Conservation (phyloP, 768 basidiomycete species). For the Pleurotus djamor region DNA sequence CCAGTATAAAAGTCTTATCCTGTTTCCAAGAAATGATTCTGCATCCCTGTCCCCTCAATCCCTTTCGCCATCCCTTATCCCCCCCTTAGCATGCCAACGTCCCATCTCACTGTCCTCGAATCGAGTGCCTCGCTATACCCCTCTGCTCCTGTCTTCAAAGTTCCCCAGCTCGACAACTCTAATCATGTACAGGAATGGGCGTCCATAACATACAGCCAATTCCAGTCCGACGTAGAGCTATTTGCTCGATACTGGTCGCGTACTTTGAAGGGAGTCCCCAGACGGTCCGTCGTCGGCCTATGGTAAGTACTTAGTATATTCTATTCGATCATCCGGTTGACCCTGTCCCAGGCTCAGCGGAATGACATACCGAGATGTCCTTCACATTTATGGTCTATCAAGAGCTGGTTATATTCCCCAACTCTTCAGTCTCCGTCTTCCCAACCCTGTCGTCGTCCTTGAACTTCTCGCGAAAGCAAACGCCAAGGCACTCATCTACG, state of each 20-base stretch:
- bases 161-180: slow-evolving; percentile 47
- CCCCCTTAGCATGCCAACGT: slow-evolving; percentile 29
- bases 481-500: slow-evolving; percentile 65
- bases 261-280: slow-evolving; percentile 43
- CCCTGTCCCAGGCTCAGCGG: slow-evolving; percentile 59
- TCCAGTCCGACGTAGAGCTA: slow-evolving; percentile 61
- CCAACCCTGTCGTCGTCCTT: slow-evolving; percentile 67
- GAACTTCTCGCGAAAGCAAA: slow-evolving; percentile 64
- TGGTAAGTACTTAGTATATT: slow-evolving; percentile 47
- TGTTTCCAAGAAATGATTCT: not conserved
- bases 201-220: slow-evolving; percentile 61
- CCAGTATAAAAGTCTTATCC: slow-evolving; percentile 16
- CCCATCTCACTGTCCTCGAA: slow-evolving; percentile 67
- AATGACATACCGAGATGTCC: slow-evolving; percentile 65
- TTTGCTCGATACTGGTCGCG: slow-evolving; percentile 65
- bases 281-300: slow-evolving; percentile 64
- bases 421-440: slow-evolving; percentile 74
- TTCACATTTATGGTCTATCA: slow-evolving; percentile 74
- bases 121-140: slow-evolving; percentile 49
- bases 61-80: not conserved
- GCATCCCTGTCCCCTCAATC: not conserved
- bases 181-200: slow-evolving; percentile 51
- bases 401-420: slow-evolving; percentile 79
- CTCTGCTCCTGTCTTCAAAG: slow-evolving; percentile 54
- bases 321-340: not conserved